Evolutionary conservation across 73 alveolate genomes (phyloP), one percentile per base, ranked within the genome.

Genomic region (Symbiodinium natans): DNA sequence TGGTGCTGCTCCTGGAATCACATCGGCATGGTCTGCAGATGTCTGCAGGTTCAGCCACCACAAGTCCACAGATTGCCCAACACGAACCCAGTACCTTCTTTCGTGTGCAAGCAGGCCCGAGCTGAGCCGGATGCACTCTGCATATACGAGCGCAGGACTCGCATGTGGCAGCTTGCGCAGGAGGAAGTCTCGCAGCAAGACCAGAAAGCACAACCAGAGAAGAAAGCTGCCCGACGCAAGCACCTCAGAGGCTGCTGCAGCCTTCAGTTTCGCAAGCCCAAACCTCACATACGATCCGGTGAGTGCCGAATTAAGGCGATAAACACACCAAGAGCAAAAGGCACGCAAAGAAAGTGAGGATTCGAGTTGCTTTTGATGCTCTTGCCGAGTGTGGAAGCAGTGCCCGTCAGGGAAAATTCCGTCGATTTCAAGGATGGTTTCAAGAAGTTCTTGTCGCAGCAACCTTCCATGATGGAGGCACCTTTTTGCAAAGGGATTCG

Each of bases 401-500:
- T 34, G n/a, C 43, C 41, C 46, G 82, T 71, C 83, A 87, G 94
- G 97, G 97, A 90, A 41, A 90, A 73, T 56, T 90, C 97, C 1
- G 97, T 90, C 36, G 97, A 90, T 33, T 90, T 71, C 97, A 71
- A 90, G 52, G 97, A 90, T 42, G 97, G 97, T 31, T 90, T 90
- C 88, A 90, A 41, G 52, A 90, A 90, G 88, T 90, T 90, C 38
- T 89, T 71, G 34, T 90, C 97, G 97, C 97, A 90, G 97, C 97
- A 90, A 31, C 97, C 97, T n/a, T 73, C 88, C 38, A 90, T 90
- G 97, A 90, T 90, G 89, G 97, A 90, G 97, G 97, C 63, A 13
- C 59, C 59, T 46, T 13, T 46, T 46, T 46, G 21, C 59, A 46
- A 6, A 46, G 6, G 13, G 59, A 46, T 46, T 46, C 59, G 21